Evolutionary conservation across 768 basidiomycete genomes (phyloP).

Genomic region (Hebeloma cylindrosporum): DNA sequence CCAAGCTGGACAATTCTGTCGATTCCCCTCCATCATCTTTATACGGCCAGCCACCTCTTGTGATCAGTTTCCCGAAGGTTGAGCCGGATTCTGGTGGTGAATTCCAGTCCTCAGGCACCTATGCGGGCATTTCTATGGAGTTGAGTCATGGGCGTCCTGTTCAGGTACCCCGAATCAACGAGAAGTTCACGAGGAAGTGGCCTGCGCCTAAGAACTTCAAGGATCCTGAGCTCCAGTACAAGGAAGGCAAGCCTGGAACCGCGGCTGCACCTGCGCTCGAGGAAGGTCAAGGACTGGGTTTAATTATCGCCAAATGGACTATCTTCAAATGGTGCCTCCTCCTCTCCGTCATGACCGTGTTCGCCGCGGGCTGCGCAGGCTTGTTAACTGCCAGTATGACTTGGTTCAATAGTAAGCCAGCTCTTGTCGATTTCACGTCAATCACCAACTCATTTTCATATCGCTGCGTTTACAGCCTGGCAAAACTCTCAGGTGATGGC

Average conservation of each 20-base stretch:
- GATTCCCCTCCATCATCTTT: too few species aligned
- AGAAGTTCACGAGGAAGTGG: conserved; percentile 54
- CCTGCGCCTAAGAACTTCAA: conserved; percentile 40
- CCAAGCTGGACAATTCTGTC: too few species aligned
- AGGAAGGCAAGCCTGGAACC: conserved; percentile 4
- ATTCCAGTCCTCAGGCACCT: too few species aligned
- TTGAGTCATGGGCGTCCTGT: conserved; percentile 29
- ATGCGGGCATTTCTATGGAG: too few species aligned
- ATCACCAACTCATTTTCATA: background rate
- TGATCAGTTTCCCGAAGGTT: too few species aligned
- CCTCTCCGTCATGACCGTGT: conserved; percentile 52
- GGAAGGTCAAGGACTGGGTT: conserved; percentile 34
- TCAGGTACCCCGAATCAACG: conserved; percentile 34
- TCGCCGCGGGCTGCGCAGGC: conserved; percentile 52
- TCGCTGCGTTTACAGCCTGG: conserved; percentile 50
- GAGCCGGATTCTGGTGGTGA: too few species aligned
- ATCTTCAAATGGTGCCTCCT: conserved; percentile 62
- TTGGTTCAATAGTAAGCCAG: conserved; percentile 54
- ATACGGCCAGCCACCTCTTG: too few species aligned
- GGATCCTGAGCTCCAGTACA: conserved; percentile 13
- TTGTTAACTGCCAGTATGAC: conserved; percentile 54
- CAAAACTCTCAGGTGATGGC: conserved; percentile 61
- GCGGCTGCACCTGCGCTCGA: conserved; percentile 27
- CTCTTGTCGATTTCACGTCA: background rate
- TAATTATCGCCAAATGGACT: conserved; percentile 54